Evolutionary conservation across 129 eudicot species (phyloP).

Genomic region (Flaveria trinervia): DNA sequence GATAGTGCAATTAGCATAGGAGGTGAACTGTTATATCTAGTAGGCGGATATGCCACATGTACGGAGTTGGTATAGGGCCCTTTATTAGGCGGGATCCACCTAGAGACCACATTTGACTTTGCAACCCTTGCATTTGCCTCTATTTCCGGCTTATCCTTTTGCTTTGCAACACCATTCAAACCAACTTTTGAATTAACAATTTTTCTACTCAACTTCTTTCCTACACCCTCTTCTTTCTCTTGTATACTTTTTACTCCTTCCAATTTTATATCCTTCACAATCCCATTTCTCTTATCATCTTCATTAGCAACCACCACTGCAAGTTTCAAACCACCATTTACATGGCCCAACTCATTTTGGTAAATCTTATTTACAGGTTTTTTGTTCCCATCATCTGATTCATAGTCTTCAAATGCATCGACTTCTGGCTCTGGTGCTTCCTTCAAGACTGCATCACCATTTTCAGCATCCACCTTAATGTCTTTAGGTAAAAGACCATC

Average conservation of each 20-base stretch:
- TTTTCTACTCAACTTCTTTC: slow-evolving; percentile 36
- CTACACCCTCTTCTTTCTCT: slow-evolving; percentile 23
- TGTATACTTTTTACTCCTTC: slow-evolving; percentile 41
- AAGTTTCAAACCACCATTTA: slow-evolving; percentile 43
- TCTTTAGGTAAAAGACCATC: slow-evolving; percentile 35
- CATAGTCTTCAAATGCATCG: slow-evolving; percentile 60
- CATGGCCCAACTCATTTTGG: slow-evolving; percentile 29
- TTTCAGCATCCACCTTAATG: neutral
- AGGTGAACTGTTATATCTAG: slow-evolving; percentile 81
- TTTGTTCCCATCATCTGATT: slow-evolving; percentile 46
- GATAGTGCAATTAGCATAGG: slow-evolving; percentile 53
- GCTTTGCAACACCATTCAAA: slow-evolving; percentile 44
- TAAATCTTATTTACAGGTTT: slow-evolving; percentile 38
- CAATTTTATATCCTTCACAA: slow-evolving; percentile 23
- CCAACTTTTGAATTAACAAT: slow-evolving; percentile 37
- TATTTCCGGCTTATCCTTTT: slow-evolving; percentile 58
- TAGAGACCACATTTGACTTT: slow-evolving; percentile 64
- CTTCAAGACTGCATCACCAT: slow-evolving; percentile 1
- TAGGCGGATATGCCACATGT: slow-evolving; percentile 84
- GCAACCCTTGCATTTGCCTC: slow-evolving; percentile 47
- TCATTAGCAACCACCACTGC: slow-evolving; percentile 33
- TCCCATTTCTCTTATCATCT: slow-evolving; percentile 24
- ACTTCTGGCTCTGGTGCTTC: slow-evolving; percentile 44
- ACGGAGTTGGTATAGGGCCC: slow-evolving; percentile 80
- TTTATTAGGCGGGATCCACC: slow-evolving; percentile 97